A percentile compares a stretch with the other conserved stretches of the same genome.
phyloP scores from a whole-genome alignment of 495 filamentous ascomycete species.

The Evansstolkia leycettana region DNA sequence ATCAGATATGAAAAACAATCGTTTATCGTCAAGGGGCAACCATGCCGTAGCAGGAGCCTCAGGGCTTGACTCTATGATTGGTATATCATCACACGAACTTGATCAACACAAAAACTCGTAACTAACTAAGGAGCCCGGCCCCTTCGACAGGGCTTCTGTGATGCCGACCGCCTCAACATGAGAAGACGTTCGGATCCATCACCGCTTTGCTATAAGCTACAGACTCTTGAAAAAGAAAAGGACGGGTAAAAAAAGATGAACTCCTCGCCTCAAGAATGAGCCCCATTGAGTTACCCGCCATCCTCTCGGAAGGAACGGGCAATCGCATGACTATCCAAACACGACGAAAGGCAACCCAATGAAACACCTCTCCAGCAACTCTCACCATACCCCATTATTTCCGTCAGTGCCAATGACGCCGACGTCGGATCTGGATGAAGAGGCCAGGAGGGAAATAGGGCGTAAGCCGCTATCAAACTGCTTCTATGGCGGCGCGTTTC shows the following conservation, averaged over 20 bases:
- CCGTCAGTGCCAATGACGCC: slow-evolving; percentile 13
- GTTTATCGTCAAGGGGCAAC: slow-evolving; percentile 58
- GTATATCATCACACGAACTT: slow-evolving; percentile 84
- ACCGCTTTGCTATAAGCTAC: slow-evolving; percentile 58
- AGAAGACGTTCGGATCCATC: slow-evolving; percentile 7
- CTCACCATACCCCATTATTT: slow-evolving; percentile 29
- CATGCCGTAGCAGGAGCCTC: slow-evolving; percentile 49
- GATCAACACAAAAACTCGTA: slow-evolving; percentile 33
- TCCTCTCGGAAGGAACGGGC: slow-evolving; percentile 32
- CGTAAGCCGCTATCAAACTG: slow-evolving; percentile 66
- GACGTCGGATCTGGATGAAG: slow-evolving; percentile 20
- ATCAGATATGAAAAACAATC: slow-evolving; percentile 88
- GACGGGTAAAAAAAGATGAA: slow-evolving; percentile 34
- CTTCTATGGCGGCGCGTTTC: slow-evolving; percentile 99
- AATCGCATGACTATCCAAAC: slow-evolving; percentile 99
- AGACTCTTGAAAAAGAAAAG: slow-evolving; percentile 38
- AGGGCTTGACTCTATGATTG: slow-evolving; percentile 99
- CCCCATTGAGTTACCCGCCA: slow-evolving; percentile 96
- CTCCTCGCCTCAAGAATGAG: slow-evolving; percentile 99
- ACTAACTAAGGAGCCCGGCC: slow-evolving; percentile 39
- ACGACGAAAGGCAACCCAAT: slow-evolving; percentile 69
- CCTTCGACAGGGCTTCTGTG: slow-evolving; percentile 53
- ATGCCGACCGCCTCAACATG: slow-evolving; percentile 4
- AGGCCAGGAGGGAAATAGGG: slow-evolving; percentile 33
- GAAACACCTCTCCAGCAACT: slow-evolving; percentile 29